Conservation (phyloP, 179 eudicot genomes). For the Pouteria campechiana region DNA sequence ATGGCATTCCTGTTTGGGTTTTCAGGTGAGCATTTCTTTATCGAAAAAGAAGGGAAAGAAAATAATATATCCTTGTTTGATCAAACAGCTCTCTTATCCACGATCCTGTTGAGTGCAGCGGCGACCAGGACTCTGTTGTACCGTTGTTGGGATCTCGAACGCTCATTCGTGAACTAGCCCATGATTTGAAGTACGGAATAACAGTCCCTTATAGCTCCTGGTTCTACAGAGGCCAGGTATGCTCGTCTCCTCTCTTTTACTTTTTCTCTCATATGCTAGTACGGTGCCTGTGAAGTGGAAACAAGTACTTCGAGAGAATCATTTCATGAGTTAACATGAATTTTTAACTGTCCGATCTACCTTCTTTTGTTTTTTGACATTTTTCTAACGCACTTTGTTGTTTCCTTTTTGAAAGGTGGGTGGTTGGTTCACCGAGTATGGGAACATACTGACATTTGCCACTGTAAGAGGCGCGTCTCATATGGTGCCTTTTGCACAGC, state of each 20-base stretch:
- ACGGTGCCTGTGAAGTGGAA: too few relatives aligned
- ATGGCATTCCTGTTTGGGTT: conserved; percentile 62
- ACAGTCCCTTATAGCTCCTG: conserved; percentile 90
- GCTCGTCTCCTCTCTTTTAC: neutral
- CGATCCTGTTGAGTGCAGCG: conserved; percentile 24
- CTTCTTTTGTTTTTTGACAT: neutral
- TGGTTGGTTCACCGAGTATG: conserved; percentile 89
- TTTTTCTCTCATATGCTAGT: too few relatives aligned
- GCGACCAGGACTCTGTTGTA: conserved; percentile 97
- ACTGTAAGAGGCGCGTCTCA: conserved; percentile 98
- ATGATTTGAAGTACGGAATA: conserved; percentile 38
- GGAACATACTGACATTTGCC: conserved; percentile 70
- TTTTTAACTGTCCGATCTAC: neutral
- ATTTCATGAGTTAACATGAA: neutral
- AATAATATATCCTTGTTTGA: too few relatives aligned
- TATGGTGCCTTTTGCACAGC: conserved; percentile 97
- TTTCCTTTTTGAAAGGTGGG: conserved; percentile 43
- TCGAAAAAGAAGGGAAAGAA: too few relatives aligned
- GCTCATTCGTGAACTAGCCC: conserved; percentile 88
- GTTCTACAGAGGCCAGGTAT: conserved; percentile 87
- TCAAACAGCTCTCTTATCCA: too few relatives aligned
- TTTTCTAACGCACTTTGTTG: too few relatives aligned
- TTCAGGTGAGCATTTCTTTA: conserved; percentile 42
- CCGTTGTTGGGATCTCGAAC: conserved; percentile 91
- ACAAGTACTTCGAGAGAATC: too few relatives aligned